Evolutionary conservation across 2,329 filamentous ascomycete species (phyloP).

Genomic region (Oidium heveae): DNA sequence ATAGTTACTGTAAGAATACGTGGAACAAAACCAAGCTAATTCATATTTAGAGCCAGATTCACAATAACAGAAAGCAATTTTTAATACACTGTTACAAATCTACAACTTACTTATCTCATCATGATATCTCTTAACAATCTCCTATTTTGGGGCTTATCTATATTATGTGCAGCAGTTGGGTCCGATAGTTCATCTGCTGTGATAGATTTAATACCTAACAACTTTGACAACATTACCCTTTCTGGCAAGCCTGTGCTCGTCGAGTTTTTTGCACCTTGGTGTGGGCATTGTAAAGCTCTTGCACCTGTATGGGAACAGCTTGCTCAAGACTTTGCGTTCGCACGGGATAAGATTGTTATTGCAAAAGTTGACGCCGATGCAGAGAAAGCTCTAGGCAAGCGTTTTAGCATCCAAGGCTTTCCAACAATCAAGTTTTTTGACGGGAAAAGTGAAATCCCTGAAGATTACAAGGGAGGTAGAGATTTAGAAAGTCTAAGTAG

Average conservation of each 20-base stretch:
- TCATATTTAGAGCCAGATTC: too few species aligned
- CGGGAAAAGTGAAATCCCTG: conserved; percentile 66
- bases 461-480: conserved; percentile 66
- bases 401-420: conserved; percentile 79
- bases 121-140: not conserved
- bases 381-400: conserved; percentile 60
- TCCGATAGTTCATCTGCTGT: conserved; percentile 35
- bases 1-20: too few species aligned
- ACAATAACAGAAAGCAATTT: too few species aligned
- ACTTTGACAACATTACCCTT: conserved; percentile 78
- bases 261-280: conserved; percentile 98
- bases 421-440: conserved; percentile 96
- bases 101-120: too few species aligned
- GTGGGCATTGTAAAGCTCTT: conserved; percentile 95
- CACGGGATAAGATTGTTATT: conserved; percentile 51
- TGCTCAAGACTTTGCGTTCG: conserved; percentile 44
- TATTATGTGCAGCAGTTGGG: not conserved
- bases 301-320: conserved; percentile 90
- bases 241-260: conserved; percentile 88
- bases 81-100: too few species aligned
- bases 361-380: conserved; percentile 92
- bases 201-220: conserved; percentile 64
- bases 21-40: too few species aligned
- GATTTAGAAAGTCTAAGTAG: conserved; percentile 63
- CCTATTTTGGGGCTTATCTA: not conserved